These are phyloP conservation scores for Geosmithia flava DNA, from an alignment of 2,329 filamentous ascomycete genomes.

Conservation along the genomic window DNA sequence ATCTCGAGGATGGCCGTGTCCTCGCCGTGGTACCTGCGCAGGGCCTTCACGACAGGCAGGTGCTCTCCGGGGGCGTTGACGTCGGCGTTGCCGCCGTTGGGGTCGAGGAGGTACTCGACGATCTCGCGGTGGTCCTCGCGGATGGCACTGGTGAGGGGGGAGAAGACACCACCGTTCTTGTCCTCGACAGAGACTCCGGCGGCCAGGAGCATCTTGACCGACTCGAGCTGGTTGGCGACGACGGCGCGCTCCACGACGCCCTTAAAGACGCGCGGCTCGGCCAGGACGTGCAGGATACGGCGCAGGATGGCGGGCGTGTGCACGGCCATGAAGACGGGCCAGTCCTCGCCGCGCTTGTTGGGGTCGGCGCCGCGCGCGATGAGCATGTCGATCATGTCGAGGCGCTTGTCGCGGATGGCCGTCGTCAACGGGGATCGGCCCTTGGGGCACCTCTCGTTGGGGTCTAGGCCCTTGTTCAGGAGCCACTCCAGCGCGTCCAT, in stretches of 20 bases:
- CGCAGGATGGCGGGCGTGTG: constrained; percentile 46
- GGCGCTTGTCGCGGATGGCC: constrained; percentile 47
- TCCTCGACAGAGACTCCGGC: constrained; percentile 58
- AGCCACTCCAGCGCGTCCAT: constrained; percentile 48
- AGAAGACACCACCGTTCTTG: constrained; percentile 62
- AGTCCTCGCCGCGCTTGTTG: constrained; percentile 52
- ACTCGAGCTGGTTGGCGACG: constrained; percentile 52
- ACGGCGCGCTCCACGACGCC: constrained; percentile 58
- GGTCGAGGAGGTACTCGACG: constrained; percentile 46
- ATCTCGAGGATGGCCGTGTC: constrained; percentile 50
- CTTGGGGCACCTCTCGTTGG: constrained; percentile 45
- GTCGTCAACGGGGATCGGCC: constrained; percentile 53
- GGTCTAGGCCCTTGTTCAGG: constrained; percentile 44
- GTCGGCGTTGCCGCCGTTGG: constrained; percentile 41
- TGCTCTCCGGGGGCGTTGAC: constrained; percentile 59
- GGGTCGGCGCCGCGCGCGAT: constrained; percentile 48
- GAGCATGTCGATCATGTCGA: constrained; percentile 47
- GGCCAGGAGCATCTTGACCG: constrained; percentile 50
- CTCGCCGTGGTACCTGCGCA: constrained; percentile 42
- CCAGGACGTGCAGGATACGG: constrained; percentile 42
- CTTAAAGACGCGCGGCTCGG: constrained; percentile 49
- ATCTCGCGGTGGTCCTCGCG: constrained; percentile 51
- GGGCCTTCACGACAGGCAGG: constrained; percentile 57
- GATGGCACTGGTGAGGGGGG: constrained; percentile 53
- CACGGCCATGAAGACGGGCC: constrained; percentile 60